Base-by-base conservation (phyloP, 805 yeast genomes). In the Starmerella vitae region DNA sequence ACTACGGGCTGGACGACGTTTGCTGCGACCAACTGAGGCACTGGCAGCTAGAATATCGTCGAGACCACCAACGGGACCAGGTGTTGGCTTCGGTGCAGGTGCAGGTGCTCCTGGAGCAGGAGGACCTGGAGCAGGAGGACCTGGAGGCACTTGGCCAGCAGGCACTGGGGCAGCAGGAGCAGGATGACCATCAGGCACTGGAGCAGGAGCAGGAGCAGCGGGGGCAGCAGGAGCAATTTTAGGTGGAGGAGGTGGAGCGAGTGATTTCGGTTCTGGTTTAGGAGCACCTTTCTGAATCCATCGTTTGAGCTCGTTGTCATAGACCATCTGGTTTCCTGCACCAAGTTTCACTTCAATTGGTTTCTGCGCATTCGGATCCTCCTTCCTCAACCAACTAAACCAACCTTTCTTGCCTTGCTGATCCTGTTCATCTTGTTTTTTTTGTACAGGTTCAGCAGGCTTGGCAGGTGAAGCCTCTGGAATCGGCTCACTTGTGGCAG, bases 271-370 rank as follows among this genome's bases (percentile, higher is more conserved):
- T 34, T 44, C 47, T 5, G 61, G 61, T 10, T 51, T 38, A 13
- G 54, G 54, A 73, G 91, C 36, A 70, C 65, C 20, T 76, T 71
- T 3, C 72, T 83, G 77, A 37, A 91, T 73, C 95, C 96, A 91
- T 52, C 94, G 71, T 56, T 78, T 76, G 54, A 79, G 68, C 43
- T 79, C 74, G 51, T 82, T 88, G 61, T 86, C 94, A 57, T 74
- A 91, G 52, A 72, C 70, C 55, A 91, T 78, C 43, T 74, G 70
- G 41, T 79, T 82, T 1, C 44, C 44, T 7, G 20, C 34, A 10
- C 97, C 98, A 38, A 91, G 62, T 49, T 91, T 84, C 27, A 95
- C 97, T 46, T 74, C 72, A 45, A 76, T 69, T 0, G 85, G 80
- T 53, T 81, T 82, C 29, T 82, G 83, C 37, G 73, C 70, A 33